Evolutionary conservation across 345 rosid genomes (phyloP).

Genomic region (Camelina sativa): DNA sequence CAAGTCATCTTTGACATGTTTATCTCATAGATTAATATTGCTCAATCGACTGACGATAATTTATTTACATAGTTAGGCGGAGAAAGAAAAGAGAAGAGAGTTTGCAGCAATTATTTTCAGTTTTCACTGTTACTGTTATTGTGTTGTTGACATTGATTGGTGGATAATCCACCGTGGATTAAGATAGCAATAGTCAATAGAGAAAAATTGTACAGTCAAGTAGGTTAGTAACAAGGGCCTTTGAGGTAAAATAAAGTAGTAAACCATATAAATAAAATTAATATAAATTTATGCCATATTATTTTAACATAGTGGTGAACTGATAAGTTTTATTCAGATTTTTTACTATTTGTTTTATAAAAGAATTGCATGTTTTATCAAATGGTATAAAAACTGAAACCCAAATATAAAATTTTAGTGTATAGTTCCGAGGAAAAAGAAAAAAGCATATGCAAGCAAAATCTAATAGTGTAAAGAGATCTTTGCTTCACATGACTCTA

Average conservation of each 20-base stretch:
- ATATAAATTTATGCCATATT: too few relatives aligned
- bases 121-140: neutral
- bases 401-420: neutral
- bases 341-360: too few relatives aligned
- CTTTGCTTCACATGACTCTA: constrained; percentile 35
- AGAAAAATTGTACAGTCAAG: too few relatives aligned
- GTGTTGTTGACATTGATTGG: neutral
- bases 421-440: constrained; percentile 35
- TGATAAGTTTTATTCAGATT: too few relatives aligned
- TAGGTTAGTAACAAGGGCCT: too few relatives aligned
- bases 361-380: too few relatives aligned
- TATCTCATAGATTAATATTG: constrained; percentile 3
- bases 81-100: neutral
- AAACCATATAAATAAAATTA: neutral
- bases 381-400: neutral
- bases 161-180: too few relatives aligned
- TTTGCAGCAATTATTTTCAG: constrained; percentile 5
- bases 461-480: constrained; percentile 36
- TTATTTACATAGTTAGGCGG: constrained; percentile 10
- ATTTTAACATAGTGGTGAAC: too few relatives aligned
- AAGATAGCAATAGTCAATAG: neutral
- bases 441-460: constrained; percentile 31
- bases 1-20: constrained; percentile 21
- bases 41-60: neutral
- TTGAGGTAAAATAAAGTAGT: neutral